Evolutionary conservation across 2,329 filamentous ascomycete species (phyloP).

Genomic region (Sphaerulina populicola): DNA sequence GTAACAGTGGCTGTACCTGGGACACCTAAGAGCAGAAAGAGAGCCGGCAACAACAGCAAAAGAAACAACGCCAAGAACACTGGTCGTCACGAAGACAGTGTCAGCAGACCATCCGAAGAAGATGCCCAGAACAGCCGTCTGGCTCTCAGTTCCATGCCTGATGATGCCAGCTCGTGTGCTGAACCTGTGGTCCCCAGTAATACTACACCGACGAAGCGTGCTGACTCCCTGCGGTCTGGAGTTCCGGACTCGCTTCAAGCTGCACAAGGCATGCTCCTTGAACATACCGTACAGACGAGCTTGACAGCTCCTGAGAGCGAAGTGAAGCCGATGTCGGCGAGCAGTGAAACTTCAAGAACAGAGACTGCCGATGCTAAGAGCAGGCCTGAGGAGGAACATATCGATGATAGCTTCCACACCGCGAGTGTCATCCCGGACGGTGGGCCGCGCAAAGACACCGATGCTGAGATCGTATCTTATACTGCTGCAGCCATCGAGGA

Average conservation of each 20-base stretch:
- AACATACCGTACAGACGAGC: not conserved
- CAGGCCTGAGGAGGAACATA: conserved; percentile 20
- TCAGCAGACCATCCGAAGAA: conserved; percentile 1
- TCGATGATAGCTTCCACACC: conserved; percentile 31
- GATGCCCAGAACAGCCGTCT: conserved; percentile 3
- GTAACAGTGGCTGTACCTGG: conserved; percentile 16
- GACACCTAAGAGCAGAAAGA: conserved; percentile 19
- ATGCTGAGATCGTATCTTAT: not conserved
- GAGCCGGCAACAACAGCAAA: conserved; percentile 10
- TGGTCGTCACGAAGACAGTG: conserved; percentile 6
- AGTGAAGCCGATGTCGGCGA: not conserved
- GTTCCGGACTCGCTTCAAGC: not conserved
- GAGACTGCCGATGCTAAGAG: not conserved
- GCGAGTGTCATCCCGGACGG: conserved; percentile 23
- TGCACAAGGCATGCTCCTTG: not conserved
- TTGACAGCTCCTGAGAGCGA: conserved; percentile 1
- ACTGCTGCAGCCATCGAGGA: not conserved
- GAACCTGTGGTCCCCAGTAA: conserved; percentile 2
- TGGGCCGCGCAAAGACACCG: not conserved
- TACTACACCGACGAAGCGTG: conserved; percentile 1
- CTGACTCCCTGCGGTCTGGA: not conserved
- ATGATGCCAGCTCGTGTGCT: conserved; percentile 2
- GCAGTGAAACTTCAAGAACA: not conserved
- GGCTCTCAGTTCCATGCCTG: not conserved
- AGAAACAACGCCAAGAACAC: conserved; percentile 19